Conservation (phyloP, 2,329 filamentous ascomycete species). For the Arthroderma uncinatum region DNA sequence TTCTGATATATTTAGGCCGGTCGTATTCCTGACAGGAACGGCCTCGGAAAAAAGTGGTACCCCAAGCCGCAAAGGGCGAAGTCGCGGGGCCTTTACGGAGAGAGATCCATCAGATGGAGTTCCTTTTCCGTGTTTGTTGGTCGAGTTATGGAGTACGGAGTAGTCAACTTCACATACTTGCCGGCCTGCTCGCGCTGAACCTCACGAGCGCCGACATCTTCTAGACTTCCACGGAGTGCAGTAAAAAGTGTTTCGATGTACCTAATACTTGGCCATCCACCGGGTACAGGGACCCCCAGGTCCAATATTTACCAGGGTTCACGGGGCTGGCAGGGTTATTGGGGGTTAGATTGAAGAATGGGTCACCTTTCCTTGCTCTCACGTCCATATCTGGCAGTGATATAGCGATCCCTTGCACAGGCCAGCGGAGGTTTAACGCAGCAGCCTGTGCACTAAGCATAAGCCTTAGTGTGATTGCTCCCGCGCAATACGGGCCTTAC, state of each 20-base stretch:
- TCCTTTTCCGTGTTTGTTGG: too few relatives aligned
- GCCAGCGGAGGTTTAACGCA: neutral
- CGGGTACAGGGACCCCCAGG: neutral
- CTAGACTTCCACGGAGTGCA: too few relatives aligned
- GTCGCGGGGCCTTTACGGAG: neutral
- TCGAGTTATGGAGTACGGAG: neutral
- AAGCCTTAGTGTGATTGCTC: neutral
- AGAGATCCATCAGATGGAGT: neutral
- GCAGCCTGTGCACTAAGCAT: neutral
- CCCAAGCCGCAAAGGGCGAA: too few relatives aligned
- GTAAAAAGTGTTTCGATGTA: neutral
- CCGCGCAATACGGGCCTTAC: constrained; percentile 1
- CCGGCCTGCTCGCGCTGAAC: too few relatives aligned
- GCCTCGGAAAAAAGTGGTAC: neutral
- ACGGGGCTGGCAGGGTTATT: neutral
- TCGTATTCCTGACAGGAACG: neutral
- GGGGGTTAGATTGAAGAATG: neutral
- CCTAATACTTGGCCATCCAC: neutral
- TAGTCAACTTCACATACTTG: too few relatives aligned
- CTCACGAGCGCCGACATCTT: too few relatives aligned
- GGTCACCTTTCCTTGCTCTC: neutral
- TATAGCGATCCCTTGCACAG: neutral
- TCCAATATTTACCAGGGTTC: neutral
- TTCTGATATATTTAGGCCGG: neutral
- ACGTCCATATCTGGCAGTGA: neutral